A percentile compares a stretch with the other conserved stretches of the same genome.
Conservation (phyloP, 108 stramenopile genomes). For the Skeletonema marinoi region DNA sequence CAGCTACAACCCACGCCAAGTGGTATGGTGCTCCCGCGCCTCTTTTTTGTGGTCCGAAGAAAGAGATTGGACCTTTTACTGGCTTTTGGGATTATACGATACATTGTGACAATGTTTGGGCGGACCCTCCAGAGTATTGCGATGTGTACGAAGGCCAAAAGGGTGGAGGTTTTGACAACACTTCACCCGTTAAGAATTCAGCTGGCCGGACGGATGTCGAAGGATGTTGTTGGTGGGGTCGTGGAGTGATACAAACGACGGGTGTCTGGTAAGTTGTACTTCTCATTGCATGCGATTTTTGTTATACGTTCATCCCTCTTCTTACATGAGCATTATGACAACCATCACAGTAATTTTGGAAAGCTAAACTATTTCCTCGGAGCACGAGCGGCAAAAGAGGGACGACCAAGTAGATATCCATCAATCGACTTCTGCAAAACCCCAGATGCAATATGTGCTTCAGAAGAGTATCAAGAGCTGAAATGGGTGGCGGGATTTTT, state of each 20-base stretch:
- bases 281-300: neutral
- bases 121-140: constrained; percentile 27
- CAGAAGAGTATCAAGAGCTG: constrained; percentile 26
- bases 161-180: constrained; percentile 31
- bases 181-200: constrained; percentile 1
- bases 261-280: constrained; percentile 27
- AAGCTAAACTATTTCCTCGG: constrained; percentile 44
- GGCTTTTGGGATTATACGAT: constrained; percentile 25
- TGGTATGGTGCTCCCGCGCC: constrained; percentile 46
- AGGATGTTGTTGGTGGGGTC: constrained; percentile 48
- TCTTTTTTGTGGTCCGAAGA: constrained; percentile 39
- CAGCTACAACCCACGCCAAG: constrained; percentile 37
- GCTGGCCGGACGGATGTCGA: constrained; percentile 41
- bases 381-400: constrained; percentile 25
- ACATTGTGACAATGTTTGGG: constrained; percentile 35
- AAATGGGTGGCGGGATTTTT: constrained; percentile 57
- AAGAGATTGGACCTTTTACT: constrained; percentile 3
- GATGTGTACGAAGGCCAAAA: constrained; percentile 44
- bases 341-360: constrained; percentile 29
- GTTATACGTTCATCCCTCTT: neutral
- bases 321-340: neutral
- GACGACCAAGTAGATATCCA: constrained; percentile 25
- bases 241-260: constrained; percentile 49
- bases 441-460: constrained; percentile 24
- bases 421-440: constrained; percentile 27